Conservation (phyloP, 2,329 filamentous ascomycete species). For the Seiridium cupressi region DNA sequence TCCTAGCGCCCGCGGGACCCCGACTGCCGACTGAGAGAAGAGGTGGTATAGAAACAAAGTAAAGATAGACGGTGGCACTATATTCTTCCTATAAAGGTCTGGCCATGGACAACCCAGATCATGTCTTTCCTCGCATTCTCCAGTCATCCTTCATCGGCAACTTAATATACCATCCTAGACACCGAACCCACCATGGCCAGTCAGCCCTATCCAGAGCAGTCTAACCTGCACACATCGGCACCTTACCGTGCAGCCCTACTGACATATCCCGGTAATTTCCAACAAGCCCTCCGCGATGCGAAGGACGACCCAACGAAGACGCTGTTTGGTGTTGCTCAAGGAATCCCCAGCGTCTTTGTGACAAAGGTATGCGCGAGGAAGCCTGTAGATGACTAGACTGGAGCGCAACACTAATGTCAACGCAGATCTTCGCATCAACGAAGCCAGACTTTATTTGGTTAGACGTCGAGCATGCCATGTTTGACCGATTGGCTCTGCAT, state of each 20-base stretch:
- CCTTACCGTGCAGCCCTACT: conserved; percentile 13
- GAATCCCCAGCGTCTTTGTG: conserved; percentile 14
- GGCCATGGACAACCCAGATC: background rate
- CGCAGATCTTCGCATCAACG: conserved; percentile 12
- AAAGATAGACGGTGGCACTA: too few relatives aligned
- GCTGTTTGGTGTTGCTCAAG: conserved; percentile 14
- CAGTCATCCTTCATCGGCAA: background rate
- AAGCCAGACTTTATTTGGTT: conserved; percentile 18
- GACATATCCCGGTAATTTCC: conserved; percentile 14
- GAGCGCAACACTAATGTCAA: background rate
- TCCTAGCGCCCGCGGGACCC: background rate
- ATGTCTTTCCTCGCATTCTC: background rate
- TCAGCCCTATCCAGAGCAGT: conserved; percentile 12
- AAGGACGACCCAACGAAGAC: conserved; percentile 13
- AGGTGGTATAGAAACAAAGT: too few relatives aligned
- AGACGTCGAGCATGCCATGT: conserved; percentile 15
- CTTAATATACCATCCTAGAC: background rate
- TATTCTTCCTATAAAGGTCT: background rate
- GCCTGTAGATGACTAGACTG: too few relatives aligned
- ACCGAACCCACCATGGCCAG: conserved; percentile 5
- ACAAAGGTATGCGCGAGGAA: conserved; percentile 10
- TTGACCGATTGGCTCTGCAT: conserved; percentile 10
- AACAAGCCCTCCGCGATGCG: conserved; percentile 10
- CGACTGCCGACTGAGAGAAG: too few relatives aligned
- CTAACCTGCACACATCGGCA: conserved; percentile 12